Evolutionary conservation across 2,329 filamentous ascomycete species (phyloP).

Genomic region (Nothophoma quercina): DNA sequence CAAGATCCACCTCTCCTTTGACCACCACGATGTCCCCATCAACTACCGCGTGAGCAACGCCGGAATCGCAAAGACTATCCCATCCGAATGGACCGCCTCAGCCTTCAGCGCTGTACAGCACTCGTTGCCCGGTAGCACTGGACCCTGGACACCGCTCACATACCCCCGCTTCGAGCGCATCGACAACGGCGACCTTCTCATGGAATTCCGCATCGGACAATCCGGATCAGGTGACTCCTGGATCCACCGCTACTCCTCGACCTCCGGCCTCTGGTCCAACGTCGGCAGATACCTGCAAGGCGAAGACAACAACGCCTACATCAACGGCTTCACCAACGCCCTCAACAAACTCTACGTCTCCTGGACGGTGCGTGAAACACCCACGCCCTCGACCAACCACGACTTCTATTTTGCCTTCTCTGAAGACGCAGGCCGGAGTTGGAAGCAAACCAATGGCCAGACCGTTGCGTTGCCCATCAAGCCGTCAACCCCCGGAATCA

Average conservation of each 20-base stretch:
- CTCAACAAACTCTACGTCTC: constrained; percentile 52
- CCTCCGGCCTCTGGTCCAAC: constrained; percentile 48
- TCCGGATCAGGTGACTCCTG: constrained; percentile 60
- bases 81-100: constrained; percentile 36
- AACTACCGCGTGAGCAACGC: constrained; percentile 45
- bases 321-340: constrained; percentile 57
- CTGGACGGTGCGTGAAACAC: constrained; percentile 61
- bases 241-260: constrained; percentile 55
- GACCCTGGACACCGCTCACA: constrained; percentile 52
- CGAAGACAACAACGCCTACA: constrained; percentile 59
- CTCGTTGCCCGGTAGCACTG: constrained; percentile 39
- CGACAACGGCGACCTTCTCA: constrained; percentile 52
- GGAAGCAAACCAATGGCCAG: constrained; percentile 52
- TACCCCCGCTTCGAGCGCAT: constrained; percentile 59
- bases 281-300: constrained; percentile 55
- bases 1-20: constrained; percentile 62
- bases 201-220: constrained; percentile 61
- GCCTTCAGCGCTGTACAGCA: constrained; percentile 41
- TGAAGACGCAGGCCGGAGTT: constrained; percentile 54
- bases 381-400: constrained; percentile 58
- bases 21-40: constrained; percentile 56
- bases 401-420: constrained; percentile 60
- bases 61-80: constrained; percentile 42
- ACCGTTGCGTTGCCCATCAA: constrained; percentile 53
- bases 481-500: constrained; percentile 53